phyloP scores from a whole-genome alignment of 1,284 basidiomycete genomes.

The Sporisorium graminicola region DNA sequence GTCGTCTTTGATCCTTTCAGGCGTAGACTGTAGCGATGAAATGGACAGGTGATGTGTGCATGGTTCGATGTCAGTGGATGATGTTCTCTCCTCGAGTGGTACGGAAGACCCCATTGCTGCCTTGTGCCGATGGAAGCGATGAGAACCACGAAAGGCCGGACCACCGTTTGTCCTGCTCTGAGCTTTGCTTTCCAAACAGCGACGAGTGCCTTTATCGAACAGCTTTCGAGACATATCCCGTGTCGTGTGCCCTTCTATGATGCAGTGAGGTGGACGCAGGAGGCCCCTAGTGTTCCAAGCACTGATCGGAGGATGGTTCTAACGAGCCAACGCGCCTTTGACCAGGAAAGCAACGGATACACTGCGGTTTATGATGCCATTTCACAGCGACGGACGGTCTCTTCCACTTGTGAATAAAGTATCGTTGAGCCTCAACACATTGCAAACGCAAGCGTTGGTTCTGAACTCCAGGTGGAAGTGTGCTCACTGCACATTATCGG shows the following conservation, averaged over 20 bases:
- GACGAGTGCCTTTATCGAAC: no score
- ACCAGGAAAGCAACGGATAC: not conserved
- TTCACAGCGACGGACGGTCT: no score
- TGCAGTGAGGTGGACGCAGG: not conserved
- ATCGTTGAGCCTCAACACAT: not conserved
- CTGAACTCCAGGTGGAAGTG: not conserved
- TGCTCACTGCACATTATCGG: not conserved
- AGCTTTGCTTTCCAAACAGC: not conserved
- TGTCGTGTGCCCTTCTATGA: not conserved
- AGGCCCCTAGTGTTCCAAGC: not conserved
- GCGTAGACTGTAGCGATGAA: conserved; percentile 30
- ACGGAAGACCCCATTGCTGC: not conserved
- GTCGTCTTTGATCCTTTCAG: conserved; percentile 56
- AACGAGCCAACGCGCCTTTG: not conserved
- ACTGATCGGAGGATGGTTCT: not conserved
- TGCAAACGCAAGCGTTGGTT: not conserved
- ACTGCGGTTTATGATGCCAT: not conserved
- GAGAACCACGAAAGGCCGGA: not conserved
- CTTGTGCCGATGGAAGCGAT: not conserved
- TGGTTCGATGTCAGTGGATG: conserved; percentile 13
- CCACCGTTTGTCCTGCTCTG: not conserved
- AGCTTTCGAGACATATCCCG: not conserved
- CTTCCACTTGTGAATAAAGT: not conserved
- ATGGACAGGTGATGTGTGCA: not conserved
- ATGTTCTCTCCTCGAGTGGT: conserved; percentile 2